phyloP scores from a whole-genome alignment of 2,329 filamentous ascomycete genomes.

The Tolypocladium inflatum region DNA sequence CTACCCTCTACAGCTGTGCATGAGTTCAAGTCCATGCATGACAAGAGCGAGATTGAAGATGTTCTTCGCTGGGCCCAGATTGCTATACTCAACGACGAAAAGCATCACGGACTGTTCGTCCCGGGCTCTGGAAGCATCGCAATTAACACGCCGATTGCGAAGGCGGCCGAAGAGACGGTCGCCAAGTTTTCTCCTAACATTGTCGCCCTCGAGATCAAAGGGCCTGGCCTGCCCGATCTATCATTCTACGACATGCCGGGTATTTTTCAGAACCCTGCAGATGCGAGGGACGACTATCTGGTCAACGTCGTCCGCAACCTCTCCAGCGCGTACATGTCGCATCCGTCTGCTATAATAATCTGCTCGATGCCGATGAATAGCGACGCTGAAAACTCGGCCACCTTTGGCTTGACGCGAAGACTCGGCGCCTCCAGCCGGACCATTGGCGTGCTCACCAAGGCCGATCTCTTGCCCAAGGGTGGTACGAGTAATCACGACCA shows the following conservation, averaged over 20 bases:
- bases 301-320: constrained; percentile 65
- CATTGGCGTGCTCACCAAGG: constrained; percentile 76
- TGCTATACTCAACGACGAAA: constrained; percentile 61
- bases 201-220: constrained; percentile 65
- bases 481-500: constrained; percentile 34
- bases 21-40: constrained; percentile 54
- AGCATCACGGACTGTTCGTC: constrained; percentile 41
- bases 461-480: constrained; percentile 55
- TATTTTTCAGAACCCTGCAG: constrained; percentile 61
- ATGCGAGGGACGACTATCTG: constrained; percentile 55
- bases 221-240: constrained; percentile 59
- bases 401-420: constrained; percentile 53
- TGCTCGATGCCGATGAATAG: constrained; percentile 70
- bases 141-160: constrained; percentile 22
- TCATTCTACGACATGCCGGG: constrained; percentile 83
- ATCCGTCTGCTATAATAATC: constrained; percentile 64
- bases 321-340: constrained; percentile 58
- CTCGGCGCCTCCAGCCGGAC: constrained; percentile 49
- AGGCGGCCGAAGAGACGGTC: constrained; percentile 32
- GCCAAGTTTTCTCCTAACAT: constrained; percentile 77
- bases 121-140: constrained; percentile 35
- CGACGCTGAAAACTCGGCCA: constrained; percentile 67
- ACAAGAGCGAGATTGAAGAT: constrained; percentile 54
- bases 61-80: constrained; percentile 67
- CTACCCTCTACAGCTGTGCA: constrained; percentile 32